A percentile compares a stretch with the other conserved stretches of the same genome.
These are phyloP conservation scores for Pythium grandisporangium DNA, from an alignment of 352 stramenopile species.

Conservation along the genomic window DNA sequence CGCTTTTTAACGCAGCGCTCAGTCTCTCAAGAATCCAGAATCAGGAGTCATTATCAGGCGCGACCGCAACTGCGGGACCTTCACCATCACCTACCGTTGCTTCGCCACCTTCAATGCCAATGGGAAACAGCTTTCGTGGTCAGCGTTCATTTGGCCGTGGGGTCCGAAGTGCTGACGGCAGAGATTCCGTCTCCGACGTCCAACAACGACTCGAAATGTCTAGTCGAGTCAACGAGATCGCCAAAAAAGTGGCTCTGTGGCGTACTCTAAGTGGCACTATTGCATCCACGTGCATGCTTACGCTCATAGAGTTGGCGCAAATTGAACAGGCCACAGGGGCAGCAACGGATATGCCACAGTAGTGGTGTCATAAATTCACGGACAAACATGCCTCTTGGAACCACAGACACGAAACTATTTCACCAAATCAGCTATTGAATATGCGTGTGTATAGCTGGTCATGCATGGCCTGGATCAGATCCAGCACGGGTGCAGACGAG, in stretches of 20 bases:
- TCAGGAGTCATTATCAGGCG: no score
- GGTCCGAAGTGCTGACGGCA: background rate
- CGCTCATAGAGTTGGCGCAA: constrained; percentile 11
- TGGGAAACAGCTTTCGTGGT: no score
- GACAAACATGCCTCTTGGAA: no score
- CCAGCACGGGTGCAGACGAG: constrained; percentile 66
- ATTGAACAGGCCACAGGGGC: no score
- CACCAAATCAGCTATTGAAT: constrained; percentile 79
- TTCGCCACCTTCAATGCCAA: no score
- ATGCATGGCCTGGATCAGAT: constrained; percentile 78
- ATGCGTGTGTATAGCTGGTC: constrained; percentile 86
- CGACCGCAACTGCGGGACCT: no score
- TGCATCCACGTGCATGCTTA: constrained; percentile 16
- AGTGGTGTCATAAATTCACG: no score
- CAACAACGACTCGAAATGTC: constrained; percentile 18
- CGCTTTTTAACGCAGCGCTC: constrained; percentile 19
- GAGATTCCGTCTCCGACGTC: constrained; percentile 9
- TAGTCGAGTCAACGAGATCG: constrained; percentile 20
- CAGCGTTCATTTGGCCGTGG: no score
- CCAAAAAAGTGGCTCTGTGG: constrained; percentile 33
- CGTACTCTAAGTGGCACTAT: constrained; percentile 18
- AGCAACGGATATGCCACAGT: background rate
- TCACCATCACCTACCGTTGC: no score
- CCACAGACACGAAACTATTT: constrained; percentile 2
- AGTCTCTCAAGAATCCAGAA: constrained; percentile 6